Base-by-base conservation (phyloP, 352 stramenopile species). In the Phytophthora rubi region DNA sequence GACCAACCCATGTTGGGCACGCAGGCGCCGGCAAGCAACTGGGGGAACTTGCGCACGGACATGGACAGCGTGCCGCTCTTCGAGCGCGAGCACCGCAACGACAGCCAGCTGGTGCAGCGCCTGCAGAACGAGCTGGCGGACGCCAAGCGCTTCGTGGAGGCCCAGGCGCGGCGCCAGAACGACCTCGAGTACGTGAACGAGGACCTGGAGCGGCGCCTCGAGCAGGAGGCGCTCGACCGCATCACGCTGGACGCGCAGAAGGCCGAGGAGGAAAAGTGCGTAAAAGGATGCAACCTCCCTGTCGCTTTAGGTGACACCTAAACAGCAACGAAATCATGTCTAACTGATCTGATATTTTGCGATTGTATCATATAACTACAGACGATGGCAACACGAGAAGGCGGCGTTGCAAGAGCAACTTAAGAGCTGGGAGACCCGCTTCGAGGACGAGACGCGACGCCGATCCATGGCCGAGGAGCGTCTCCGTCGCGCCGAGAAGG, bases 171-270 rank as follows among this genome's bases (percentile, higher is more conserved):
- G 9, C 85, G 87, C 51, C 89, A 94, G 70, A 94, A 94, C 65
- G 89, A 96, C 59, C 75, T 96, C 35, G 89, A 94, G 60, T 94
- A 94, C 54, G 87, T 96, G 60, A 94, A 94, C 61, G 89, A 96
- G 61, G 89, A 96, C 57, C 76, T 96, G 39, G 89, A 96, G 62
- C 84, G 87, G 13, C 79, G 89, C 63, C 63, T 93, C 8, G 89
- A 96, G 64, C 83, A 94, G 56, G 89, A 96, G 73, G 86, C 89
- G 59, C 76, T 93, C 5, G 89, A 96, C 48, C 89, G 86, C 59
- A 95, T 96, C 49, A 85, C 83, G 51, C 75, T 96, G 33, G 89
- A 96, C 61, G 82, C 89, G 16, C 80, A 91, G 56, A 93, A 94
- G 52, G 85, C 89, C 0, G 82, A 93, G 37, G 89, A 96, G 53